phyloP scores from a whole-genome alignment of 768 basidiomycete genomes.

The Kwoniella sp. region DNA sequence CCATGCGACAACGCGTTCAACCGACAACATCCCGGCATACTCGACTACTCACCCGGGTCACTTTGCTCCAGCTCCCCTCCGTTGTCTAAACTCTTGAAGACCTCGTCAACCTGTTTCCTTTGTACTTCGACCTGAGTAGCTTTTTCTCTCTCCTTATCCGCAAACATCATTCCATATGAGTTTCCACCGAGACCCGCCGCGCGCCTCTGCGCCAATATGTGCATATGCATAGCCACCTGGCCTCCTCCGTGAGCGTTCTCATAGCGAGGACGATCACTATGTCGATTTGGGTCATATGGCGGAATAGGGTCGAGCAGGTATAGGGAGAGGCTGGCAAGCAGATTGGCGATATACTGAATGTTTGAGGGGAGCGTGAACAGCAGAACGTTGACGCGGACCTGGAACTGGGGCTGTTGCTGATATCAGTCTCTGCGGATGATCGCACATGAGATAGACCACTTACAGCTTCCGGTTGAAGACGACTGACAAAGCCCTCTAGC shows the following conservation, averaged over 20 bases:
- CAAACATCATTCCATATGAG: conserved; percentile 14
- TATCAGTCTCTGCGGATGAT: conserved; percentile 31
- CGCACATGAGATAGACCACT: conserved; percentile 14
- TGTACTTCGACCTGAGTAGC: conserved; percentile 86
- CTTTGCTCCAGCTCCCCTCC: conserved; percentile 86
- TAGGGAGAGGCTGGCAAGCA: conserved; percentile 68
- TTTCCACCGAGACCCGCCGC: conserved; percentile 1
- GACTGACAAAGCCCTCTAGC: conserved; percentile 52
- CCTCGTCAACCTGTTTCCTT: conserved; percentile 86
- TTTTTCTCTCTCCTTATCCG: conserved; percentile 35
- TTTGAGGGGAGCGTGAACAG: conserved; percentile 94
- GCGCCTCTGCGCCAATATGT: conserved; percentile 18
- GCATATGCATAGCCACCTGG: conserved; percentile 23
- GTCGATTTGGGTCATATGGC: conserved; percentile 64
- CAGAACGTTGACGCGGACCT: conserved; percentile 75
- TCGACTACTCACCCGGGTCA: conserved; percentile 70
- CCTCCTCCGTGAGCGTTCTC: conserved; percentile 74
- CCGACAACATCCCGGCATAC: conserved; percentile 4
- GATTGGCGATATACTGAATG: conserved; percentile 76
- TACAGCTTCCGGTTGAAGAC: conserved; percentile 47
- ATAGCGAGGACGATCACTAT: conserved; percentile 69
- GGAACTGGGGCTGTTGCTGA: conserved; percentile 51
- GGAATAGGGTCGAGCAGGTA: conserved; percentile 78
- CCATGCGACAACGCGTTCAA: no score
- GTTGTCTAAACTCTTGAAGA: conserved; percentile 83